These are phyloP conservation scores for Sporormia fimetaria DNA, from an alignment of 495 filamentous ascomycete genomes.

Conservation along the genomic window DNA sequence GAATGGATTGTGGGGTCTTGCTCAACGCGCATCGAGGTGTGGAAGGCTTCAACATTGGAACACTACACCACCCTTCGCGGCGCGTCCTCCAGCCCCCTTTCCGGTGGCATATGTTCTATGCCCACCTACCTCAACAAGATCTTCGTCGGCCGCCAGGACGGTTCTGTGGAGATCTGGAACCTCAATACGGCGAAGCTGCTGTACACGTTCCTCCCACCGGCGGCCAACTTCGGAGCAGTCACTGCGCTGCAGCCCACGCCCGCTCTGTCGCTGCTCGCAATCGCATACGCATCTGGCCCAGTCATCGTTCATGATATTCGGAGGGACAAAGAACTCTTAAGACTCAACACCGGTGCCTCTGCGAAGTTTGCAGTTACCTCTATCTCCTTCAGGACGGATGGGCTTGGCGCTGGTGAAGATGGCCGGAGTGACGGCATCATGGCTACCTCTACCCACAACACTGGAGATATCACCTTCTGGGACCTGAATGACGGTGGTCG, in stretches of 20 bases:
- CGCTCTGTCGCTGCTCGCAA: conserved; percentile 72
- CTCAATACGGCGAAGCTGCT: conserved; percentile 79
- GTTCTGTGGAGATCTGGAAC: conserved; percentile 96
- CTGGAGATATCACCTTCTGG: conserved; percentile 89
- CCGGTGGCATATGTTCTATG: conserved; percentile 65
- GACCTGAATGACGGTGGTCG: conserved; percentile 81
- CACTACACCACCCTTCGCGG: conserved; percentile 70
- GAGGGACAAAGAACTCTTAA: conserved; percentile 56
- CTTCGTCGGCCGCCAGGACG: conserved; percentile 72
- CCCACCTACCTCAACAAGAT: conserved; percentile 94
- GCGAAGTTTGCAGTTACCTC: conserved; percentile 51
- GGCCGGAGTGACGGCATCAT: conserved; percentile 70
- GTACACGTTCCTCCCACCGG: conserved; percentile 66
- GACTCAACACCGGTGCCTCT: conserved; percentile 48
- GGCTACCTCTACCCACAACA: conserved; percentile 61
- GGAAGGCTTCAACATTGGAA: conserved; percentile 73
- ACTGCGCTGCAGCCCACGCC: conserved; percentile 75
- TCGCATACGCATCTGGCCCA: conserved; percentile 70
- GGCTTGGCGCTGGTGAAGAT: conserved; percentile 79
- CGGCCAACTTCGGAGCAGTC: conserved; percentile 55
- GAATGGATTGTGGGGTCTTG: conserved; percentile 83
- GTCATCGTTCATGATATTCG: conserved; percentile 72
- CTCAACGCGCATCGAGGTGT: conserved; percentile 66
- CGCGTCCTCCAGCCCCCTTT: conserved; percentile 42
- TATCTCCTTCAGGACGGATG: conserved; percentile 85